Evolutionary conservation across 768 basidiomycete species (phyloP).

Genomic region (Auriscalpium vulgare): DNA sequence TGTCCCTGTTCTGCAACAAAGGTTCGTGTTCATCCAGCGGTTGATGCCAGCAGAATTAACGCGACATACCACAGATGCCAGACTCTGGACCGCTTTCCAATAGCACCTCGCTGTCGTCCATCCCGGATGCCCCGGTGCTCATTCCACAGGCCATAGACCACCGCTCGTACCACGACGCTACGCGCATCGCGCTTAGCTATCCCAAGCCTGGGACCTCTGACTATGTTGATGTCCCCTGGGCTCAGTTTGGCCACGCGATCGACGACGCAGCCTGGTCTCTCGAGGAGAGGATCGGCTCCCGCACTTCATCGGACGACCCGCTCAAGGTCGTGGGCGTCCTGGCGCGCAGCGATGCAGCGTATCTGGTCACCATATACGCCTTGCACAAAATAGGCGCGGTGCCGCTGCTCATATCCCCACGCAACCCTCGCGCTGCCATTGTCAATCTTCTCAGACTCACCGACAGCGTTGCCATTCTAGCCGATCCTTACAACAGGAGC

Average conservation of each 20-base stretch:
- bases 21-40: too few species aligned
- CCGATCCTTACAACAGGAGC: conserved; percentile 1
- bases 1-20: background rate
- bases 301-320: conserved; percentile 1
- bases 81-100: background rate
- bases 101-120: background rate
- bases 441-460: conserved; percentile 6
- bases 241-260: conserved; percentile 1
- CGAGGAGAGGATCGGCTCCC: background rate
- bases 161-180: conserved; percentile 4
- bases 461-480: background rate
- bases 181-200: conserved; percentile 2
- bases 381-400: conserved; percentile 2
- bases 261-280: conserved; percentile 1
- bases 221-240: conserved; percentile 4
- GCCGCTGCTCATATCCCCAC: conserved; percentile 3
- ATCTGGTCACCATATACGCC: conserved; percentile 7
- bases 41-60: too few species aligned
- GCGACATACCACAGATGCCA: background rate
- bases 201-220: conserved; percentile 2
- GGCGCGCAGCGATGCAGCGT: conserved; percentile 1
- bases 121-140: conserved; percentile 1
- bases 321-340: conserved; percentile 3
- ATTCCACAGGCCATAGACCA: conserved; percentile 4
- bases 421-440: conserved; percentile 3